Conservation (phyloP, 2,329 filamentous ascomycete genomes). For the Penicillium psychrosexuale region DNA sequence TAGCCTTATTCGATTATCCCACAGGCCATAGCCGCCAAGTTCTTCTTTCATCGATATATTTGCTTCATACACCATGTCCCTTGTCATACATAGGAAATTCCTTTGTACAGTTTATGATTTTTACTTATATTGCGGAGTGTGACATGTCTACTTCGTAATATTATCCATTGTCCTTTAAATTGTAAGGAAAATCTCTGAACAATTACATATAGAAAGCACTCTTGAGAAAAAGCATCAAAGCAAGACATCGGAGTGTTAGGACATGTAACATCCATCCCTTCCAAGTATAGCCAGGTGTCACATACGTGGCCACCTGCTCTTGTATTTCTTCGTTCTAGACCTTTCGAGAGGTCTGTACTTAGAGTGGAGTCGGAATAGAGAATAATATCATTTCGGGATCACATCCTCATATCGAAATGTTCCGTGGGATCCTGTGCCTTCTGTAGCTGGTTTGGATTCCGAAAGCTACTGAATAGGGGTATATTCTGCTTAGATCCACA, state of each 20-base stretch:
- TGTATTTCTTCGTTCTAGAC: too few species aligned
- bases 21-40: too few species aligned
- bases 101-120: neutral
- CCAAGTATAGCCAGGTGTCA: too few species aligned
- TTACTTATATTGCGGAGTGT: neutral
- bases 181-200: too few species aligned
- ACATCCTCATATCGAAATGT: neutral
- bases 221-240: neutral
- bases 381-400: neutral
- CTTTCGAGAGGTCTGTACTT: too few species aligned
- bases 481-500: neutral
- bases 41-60: neutral
- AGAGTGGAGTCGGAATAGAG: neutral
- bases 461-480: neutral
- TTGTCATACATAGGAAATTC: neutral
- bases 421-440: neutral
- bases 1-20: too few species aligned
- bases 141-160: neutral
- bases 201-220: too few species aligned
- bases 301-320: too few species aligned
- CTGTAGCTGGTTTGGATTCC: too few species aligned
- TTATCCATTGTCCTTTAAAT: neutral
- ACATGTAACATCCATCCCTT: too few species aligned
- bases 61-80: neutral
- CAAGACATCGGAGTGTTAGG: neutral